phyloP scores from a whole-genome alignment of 2,329 filamentous ascomycete species.

The Dactylellina sp. region DNA sequence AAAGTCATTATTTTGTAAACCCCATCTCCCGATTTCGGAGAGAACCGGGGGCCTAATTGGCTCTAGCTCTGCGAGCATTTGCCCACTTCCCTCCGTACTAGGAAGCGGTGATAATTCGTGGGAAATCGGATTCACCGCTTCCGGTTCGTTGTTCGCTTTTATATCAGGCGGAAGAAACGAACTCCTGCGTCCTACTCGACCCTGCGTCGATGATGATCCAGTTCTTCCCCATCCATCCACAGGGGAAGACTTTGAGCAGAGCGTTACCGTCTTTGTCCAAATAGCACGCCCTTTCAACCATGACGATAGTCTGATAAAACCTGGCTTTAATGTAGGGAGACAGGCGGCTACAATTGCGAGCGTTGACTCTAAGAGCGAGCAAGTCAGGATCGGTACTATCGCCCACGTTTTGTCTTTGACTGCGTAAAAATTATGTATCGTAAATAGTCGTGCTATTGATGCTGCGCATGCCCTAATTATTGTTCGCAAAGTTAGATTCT shows the following conservation, averaged over 20 bases:
- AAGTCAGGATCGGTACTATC: conserved; percentile 45
- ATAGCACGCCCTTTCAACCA: conserved; percentile 17
- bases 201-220: not conserved
- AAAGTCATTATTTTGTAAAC: conserved; percentile 40
- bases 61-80: conserved; percentile 1
- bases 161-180: not conserved
- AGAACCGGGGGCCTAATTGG: not conserved
- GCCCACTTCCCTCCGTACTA: conserved; percentile 21
- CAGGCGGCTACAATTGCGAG: conserved; percentile 38
- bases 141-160: conserved; percentile 25
- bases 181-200: not conserved
- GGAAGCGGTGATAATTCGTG: conserved; percentile 20
- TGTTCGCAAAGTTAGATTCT: not conserved
- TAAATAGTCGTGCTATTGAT: conserved; percentile 38
- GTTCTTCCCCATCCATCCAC: conserved; percentile 16
- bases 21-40: conserved; percentile 46
- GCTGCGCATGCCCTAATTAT: conserved; percentile 34
- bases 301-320: conserved; percentile 21
- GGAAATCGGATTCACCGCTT: conserved; percentile 1
- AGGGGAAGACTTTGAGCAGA: conserved; percentile 25
- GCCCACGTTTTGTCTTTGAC: conserved; percentile 44
- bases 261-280: not conserved
- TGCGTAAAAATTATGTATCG: conserved; percentile 38
- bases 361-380: conserved; percentile 32
- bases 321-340: conserved; percentile 43